Base-by-base conservation (phyloP, 176 grass and related monocot species). In the Stipa capillata region DNA sequence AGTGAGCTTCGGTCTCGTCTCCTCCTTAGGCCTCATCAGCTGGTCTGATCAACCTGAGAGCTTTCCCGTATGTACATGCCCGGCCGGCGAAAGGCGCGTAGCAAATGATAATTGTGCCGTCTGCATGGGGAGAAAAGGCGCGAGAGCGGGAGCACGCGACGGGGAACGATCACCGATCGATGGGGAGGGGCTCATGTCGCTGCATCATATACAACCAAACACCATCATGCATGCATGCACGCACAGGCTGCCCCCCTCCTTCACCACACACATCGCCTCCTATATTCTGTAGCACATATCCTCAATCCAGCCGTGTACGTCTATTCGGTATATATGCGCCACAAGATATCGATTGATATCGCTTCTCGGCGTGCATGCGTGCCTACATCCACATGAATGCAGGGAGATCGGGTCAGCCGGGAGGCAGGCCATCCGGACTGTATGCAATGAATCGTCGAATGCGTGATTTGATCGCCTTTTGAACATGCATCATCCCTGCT, bases 61-160 rank as follows among this genome's bases (percentile, higher is more conserved):
- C 24, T 6, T 9, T 72, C 29, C 47, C 27, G 14, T 60, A 11
- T 17, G 17, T 49, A 14, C 57, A 33, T 21, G 32, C 14, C 44
- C 45, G 8, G 13, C 8, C 76, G 34, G 44, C 13, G 16, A 76
- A 59, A 62, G 40, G 6, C 41, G 12, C 28, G 18, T 42, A 33
- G 68, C 55, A 80, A 49, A 24, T 47, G 72, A 87, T 91, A 72
- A 91, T 91, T 41, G n/a, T 87, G 88, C 71, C 41, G 76, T 50
- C 39, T 75, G 84, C 51, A 64, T 64, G 74, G 83, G 74, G 59
- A 79, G 74, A 83, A 79, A 62, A 85, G 79, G 37, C 53, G 65
- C 33, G 63, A 35, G 73, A 8, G 18, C 5, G 3, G 59, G 45
- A 18, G 15, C 77, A 79, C 47, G 33, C 62, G 39, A 8, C 36